Conservation (phyloP, 2,329 filamentous ascomycete species). For the Paracoccidioides lutzii region DNA sequence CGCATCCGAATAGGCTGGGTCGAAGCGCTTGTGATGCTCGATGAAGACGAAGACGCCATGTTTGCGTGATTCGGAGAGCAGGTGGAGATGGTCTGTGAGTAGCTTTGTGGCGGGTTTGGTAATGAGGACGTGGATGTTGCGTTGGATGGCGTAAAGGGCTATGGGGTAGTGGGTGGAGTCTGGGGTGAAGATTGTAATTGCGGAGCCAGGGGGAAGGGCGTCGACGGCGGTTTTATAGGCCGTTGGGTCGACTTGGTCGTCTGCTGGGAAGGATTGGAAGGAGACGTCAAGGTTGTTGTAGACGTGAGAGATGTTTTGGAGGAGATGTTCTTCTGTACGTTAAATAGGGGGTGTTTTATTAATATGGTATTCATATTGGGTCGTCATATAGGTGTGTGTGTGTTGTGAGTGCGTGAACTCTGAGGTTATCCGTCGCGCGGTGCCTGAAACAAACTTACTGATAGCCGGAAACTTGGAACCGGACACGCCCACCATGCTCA, state of each 20-base stretch:
- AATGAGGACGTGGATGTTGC: slow-evolving; percentile 77
- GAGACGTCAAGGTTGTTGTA: slow-evolving; percentile 84
- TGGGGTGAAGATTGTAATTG: slow-evolving; percentile 91
- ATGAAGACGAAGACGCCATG: slow-evolving; percentile 80
- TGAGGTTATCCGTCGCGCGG: no score
- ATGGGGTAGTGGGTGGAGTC: slow-evolving; percentile 90
- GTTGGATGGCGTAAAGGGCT: slow-evolving; percentile 80
- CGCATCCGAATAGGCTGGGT: slow-evolving; percentile 84
- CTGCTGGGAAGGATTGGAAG: slow-evolving; percentile 69
- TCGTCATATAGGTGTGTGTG: no score
- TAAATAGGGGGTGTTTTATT: not conserved
- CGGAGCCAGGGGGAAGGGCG: slow-evolving; percentile 64
- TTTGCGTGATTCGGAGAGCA: slow-evolving; percentile 59
- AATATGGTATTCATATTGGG: not conserved
- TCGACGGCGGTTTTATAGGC: slow-evolving; percentile 86
- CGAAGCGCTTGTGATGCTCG: slow-evolving; percentile 94
- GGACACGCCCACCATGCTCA: slow-evolving; percentile 82
- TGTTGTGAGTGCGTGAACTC: not conserved
- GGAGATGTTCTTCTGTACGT: slow-evolving; percentile 65
- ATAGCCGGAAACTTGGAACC: slow-evolving; percentile 87
- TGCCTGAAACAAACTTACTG: slow-evolving; percentile 47
- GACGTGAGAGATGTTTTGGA: slow-evolving; percentile 73
- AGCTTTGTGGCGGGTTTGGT: slow-evolving; percentile 88
- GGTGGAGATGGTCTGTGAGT: slow-evolving; percentile 62
- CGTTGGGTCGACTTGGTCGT: slow-evolving; percentile 59